A percentile compares a stretch with the other conserved stretches of the same genome.
Conservation (phyloP, 2,329 filamentous ascomycete species). For the Coniella vitis region DNA sequence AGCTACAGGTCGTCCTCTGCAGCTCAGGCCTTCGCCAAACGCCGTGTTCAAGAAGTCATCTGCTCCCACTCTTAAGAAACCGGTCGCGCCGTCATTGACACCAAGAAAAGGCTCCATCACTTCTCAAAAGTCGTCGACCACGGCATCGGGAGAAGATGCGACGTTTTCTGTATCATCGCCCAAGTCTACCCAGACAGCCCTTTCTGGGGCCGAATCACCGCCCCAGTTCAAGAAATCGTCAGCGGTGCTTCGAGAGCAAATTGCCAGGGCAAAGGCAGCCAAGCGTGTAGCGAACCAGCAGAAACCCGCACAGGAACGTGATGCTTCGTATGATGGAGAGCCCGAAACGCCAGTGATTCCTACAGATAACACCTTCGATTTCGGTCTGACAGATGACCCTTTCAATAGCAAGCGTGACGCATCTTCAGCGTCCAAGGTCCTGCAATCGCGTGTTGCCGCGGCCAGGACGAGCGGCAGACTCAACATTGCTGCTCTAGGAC, state of each 20-base stretch:
- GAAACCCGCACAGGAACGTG: slow-evolving; percentile 11
- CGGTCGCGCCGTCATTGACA: slow-evolving; percentile 21
- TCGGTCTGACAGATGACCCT: slow-evolving; percentile 55
- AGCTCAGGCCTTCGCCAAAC: slow-evolving; percentile 45
- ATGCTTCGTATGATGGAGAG: slow-evolving; percentile 12
- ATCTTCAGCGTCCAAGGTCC: slow-evolving; percentile 55
- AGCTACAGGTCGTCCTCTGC: slow-evolving; percentile 36
- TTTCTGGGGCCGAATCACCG: slow-evolving; percentile 22
- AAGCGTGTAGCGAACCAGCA: slow-evolving; percentile 44
- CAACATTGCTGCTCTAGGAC: slow-evolving; percentile 78
- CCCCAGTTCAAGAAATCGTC: slow-evolving; percentile 59
- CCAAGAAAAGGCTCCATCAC: slow-evolving; percentile 33
- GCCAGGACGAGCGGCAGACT: slow-evolving; percentile 74
- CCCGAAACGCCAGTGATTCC: slow-evolving; percentile 36
- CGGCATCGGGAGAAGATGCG: slow-evolving; percentile 29
- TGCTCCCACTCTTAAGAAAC: slow-evolving; percentile 31
- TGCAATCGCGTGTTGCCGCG: slow-evolving; percentile 64
- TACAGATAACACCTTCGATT: slow-evolving; percentile 47
- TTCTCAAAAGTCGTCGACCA: slow-evolving; percentile 30
- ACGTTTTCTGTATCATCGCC: slow-evolving; percentile 30
- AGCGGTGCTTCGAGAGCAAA: slow-evolving; percentile 75
- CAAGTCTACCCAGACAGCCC: slow-evolving; percentile 30
- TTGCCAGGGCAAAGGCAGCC: slow-evolving; percentile 85
- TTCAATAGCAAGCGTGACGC: slow-evolving; percentile 61
- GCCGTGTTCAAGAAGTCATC: slow-evolving; percentile 51